Conservation (phyloP, 2,329 filamentous ascomycete species). For the Penicillium vulpinum region DNA sequence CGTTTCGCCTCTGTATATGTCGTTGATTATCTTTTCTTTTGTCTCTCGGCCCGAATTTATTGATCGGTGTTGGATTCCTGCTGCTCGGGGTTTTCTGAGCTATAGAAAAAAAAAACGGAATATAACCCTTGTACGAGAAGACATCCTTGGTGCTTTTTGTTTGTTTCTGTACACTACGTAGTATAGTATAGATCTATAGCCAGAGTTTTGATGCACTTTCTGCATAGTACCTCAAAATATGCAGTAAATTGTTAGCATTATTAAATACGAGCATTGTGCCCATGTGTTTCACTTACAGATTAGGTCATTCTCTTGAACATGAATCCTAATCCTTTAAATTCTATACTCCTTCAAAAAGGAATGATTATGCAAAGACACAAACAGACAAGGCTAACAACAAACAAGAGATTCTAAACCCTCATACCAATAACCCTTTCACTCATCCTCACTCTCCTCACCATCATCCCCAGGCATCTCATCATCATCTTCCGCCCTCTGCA, state of each 20-base stretch:
- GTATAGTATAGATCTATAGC: background rate
- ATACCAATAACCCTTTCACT: slow-evolving; percentile 1
- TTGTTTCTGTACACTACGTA: background rate
- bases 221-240: background rate
- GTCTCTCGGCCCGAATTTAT: slow-evolving; percentile 19
- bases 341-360: background rate
- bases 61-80: slow-evolving; percentile 17
- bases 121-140: slow-evolving; percentile 14
- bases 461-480: slow-evolving; percentile 54
- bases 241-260: background rate
- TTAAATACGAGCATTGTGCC: background rate
- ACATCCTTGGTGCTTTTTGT: slow-evolving; percentile 9
- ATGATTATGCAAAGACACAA: background rate
- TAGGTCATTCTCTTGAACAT: background rate
- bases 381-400: background rate
- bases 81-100: slow-evolving; percentile 17
- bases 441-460: slow-evolving; percentile 30
- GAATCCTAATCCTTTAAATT: background rate
- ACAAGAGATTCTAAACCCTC: background rate
- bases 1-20: slow-evolving; percentile 40
- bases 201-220: too few species aligned
- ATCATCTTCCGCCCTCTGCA: slow-evolving; percentile 70
- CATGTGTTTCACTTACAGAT: background rate
- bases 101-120: slow-evolving; percentile 23
- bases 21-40: slow-evolving; percentile 25